Base-by-base conservation (phyloP, 306 rosid species). In the Cucurbita maxima region DNA sequence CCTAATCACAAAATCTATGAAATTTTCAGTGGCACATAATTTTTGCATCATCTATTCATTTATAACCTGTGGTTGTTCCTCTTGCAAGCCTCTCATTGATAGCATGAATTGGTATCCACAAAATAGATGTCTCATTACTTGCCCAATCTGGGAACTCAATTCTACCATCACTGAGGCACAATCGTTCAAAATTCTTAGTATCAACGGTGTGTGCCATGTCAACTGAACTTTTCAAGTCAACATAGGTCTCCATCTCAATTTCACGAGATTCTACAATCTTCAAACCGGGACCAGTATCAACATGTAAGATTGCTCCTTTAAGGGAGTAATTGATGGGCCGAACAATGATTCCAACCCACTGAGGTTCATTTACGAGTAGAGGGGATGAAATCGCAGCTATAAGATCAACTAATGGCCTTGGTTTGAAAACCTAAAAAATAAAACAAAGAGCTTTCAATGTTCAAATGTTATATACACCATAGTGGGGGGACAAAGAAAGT, bases 61-160 rank as follows among this genome's bases (percentile, higher is more conserved):
- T 7, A 14, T 7, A 69, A 94, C 99, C 99, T 91, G 96, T 84
- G 79, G 91, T 89, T 52, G 99, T 91, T 78, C 96, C 97, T 85
- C 83, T 88, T 62, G 87, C 86, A 73, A 88, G 95, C 61, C 80
- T 77, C 73, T 91, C 99, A 52, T 88, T 81, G 79, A 81, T 78
- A 75, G 95, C 95, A 77, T 76, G 79, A 72, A 94, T 55, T 75
- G 95, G 90, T 82, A 94, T 89, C 99, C 99, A 94, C 66, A 94
- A 83, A 83, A 86, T 84, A 84, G 99, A 87, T 72, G 88, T 79
- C 66, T 61, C 66, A 73, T 86, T 85, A 84, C 89, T 94, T 68
- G 99, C 97, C 99, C 99, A 94, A 78, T 85, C 84, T n/a, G 99
- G 99, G 84, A 94, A 89, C 81, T 79, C 90, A 74, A 94, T 82